phyloP scores from a whole-genome alignment of 1,284 basidiomycete species.

The Neotropicomus parvogracilis region DNA sequence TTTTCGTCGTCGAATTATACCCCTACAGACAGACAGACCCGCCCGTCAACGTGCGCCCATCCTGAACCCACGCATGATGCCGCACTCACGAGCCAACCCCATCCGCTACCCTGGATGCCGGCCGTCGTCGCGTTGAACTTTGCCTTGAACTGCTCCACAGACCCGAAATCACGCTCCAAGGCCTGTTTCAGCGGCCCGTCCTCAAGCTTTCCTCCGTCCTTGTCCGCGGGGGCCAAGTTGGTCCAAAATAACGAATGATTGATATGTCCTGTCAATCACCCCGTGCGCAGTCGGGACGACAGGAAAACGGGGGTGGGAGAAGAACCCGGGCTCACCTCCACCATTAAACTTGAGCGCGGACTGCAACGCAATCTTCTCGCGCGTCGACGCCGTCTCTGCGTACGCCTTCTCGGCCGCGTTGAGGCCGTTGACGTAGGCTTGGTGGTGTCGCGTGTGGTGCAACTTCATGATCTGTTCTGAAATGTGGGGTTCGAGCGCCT shows the following conservation, averaged over 20 bases:
- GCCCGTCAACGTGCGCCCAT: conserved; percentile 1
- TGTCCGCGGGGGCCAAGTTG: conserved; percentile 73
- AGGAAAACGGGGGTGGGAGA: neutral
- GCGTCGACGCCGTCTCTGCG: conserved; percentile 61
- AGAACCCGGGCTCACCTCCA: conserved; percentile 53
- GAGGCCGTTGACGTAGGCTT: conserved; percentile 87
- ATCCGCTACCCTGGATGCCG: conserved; percentile 94
- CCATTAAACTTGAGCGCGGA: conserved; percentile 90
- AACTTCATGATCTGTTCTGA: conserved; percentile 85
- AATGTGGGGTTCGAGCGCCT: conserved; percentile 77
- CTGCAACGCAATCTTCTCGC: conserved; percentile 84
- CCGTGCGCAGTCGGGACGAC: neutral
- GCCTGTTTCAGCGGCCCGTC: conserved; percentile 79
- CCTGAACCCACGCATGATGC: neutral
- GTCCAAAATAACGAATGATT: conserved; percentile 98
- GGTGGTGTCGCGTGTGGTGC: conserved; percentile 96
- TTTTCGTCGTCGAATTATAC: conserved; percentile 66
- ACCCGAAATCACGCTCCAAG: conserved; percentile 83
- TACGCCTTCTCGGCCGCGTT: conserved; percentile 90
- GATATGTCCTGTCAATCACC: conserved; percentile 60
- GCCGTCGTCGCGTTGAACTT: conserved; percentile 87
- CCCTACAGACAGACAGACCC: conserved; percentile 54
- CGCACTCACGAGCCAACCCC: conserved; percentile 86
- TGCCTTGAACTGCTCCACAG: conserved; percentile 79
- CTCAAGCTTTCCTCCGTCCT: conserved; percentile 63